Percentiles rank a stretch among this genome's conserved stretches.
These are phyloP conservation scores for Xylariales sp. DNA, from an alignment of 2,329 filamentous ascomycete species.

Conservation along the genomic window DNA sequence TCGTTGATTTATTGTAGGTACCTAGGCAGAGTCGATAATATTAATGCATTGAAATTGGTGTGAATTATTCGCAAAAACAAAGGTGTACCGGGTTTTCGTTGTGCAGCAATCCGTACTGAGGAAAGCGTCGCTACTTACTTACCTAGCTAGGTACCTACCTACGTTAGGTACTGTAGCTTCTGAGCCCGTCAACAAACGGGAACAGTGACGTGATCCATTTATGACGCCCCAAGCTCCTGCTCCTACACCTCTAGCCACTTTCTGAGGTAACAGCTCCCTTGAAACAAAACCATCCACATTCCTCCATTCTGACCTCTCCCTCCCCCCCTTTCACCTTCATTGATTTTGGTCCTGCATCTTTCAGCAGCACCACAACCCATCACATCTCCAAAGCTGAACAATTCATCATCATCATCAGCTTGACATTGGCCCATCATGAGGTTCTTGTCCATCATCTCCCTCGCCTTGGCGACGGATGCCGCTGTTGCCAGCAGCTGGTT, in stretches of 20 bases:
- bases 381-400: neutral
- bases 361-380: no score
- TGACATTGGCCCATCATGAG: conserved; percentile 62
- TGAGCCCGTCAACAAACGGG: conserved; percentile 17
- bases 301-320: conserved; percentile 1
- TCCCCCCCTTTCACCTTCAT: conserved; percentile 1
- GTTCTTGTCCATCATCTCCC: conserved; percentile 65
- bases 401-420: neutral
- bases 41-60: no score
- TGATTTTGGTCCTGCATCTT: conserved; percentile 4
- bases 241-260: conserved; percentile 6
- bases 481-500: conserved; percentile 79
- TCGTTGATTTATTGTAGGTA: no score
- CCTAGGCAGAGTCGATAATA: no score
- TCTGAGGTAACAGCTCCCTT: neutral
- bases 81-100: no score
- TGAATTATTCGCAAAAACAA: no score
- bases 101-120: neutral
- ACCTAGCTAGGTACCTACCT: no score
- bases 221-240: conserved; percentile 15
- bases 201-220: conserved; percentile 29
- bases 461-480: conserved; percentile 66
- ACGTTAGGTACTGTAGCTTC: conserved; percentile 12
- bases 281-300: conserved; percentile 13
- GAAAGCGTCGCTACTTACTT: conserved; percentile 9